phyloP scores from a whole-genome alignment of 805 yeast genomes.

The Metschnikowia lunata region DNA sequence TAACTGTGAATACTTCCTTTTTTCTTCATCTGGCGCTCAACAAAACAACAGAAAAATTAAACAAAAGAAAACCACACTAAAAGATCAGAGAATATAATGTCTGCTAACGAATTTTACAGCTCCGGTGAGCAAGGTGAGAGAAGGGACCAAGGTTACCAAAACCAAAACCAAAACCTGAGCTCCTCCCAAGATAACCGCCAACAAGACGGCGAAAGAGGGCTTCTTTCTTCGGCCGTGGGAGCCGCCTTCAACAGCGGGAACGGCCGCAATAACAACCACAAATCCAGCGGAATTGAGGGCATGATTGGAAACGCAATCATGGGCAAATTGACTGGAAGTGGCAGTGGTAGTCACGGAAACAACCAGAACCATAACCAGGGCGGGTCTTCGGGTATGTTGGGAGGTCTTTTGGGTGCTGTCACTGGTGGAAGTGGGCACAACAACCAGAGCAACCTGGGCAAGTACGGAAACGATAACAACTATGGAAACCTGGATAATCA shows the following conservation, averaged over 20 bases:
- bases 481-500: conserved; percentile 18
- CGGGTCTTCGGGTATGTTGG: conserved; percentile 11
- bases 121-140: conserved; percentile 32
- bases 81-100: too few relatives aligned
- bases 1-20: too few relatives aligned
- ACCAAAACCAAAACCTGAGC: conserved; percentile 1
- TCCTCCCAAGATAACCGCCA: conserved; percentile 12
- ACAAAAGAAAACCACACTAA: too few relatives aligned
- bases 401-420: conserved; percentile 33
- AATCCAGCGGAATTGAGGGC: conserved; percentile 12
- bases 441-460: conserved; percentile 33
- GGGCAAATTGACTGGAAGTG: conserved; percentile 19
- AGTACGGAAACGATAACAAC: conserved; percentile 15
- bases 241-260: conserved; percentile 33
- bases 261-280: conserved; percentile 14
- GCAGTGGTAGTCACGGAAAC: conserved; percentile 14
- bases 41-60: too few relatives aligned
- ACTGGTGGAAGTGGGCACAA: conserved; percentile 26
- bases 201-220: conserved; percentile 26
- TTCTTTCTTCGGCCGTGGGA: conserved; percentile 24
- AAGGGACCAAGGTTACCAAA: conserved; percentile 7
- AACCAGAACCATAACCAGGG: not conserved
- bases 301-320: conserved; percentile 16
- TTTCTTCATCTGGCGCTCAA: too few relatives aligned
- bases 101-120: conserved; percentile 54